A percentile compares a stretch with the other conserved stretches of the same genome.
Evolutionary conservation across 495 filamentous ascomycete genomes (phyloP).

Genomic region (Neurospora sp.): DNA sequence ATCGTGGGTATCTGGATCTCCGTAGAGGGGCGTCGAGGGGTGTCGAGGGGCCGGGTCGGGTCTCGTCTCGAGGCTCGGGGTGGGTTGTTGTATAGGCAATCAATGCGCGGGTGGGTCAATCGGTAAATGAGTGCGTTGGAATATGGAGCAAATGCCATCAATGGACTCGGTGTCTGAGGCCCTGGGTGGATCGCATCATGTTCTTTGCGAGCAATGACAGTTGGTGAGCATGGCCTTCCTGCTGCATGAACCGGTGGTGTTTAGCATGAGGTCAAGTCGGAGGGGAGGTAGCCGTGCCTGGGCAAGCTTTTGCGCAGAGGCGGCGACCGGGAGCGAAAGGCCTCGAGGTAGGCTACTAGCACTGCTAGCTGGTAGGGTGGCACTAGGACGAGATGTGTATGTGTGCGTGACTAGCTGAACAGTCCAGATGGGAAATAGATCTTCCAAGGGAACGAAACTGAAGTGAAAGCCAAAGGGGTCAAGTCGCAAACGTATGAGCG

Average conservation of each 20-base stretch:
- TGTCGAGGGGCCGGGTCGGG: conserved; percentile 2
- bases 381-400: background rate
- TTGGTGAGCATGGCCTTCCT: conserved; percentile 7
- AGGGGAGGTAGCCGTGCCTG: background rate
- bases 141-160: conserved; percentile 17
- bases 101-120: conserved; percentile 17
- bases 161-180: conserved; percentile 29
- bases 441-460: background rate
- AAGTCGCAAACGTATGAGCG: background rate
- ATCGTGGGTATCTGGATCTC: background rate
- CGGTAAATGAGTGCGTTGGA: conserved; percentile 12
- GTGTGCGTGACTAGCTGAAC: background rate
- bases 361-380: background rate
- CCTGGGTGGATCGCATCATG: conserved; percentile 32
- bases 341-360: background rate
- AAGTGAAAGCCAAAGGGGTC: background rate
- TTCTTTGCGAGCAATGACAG: conserved; percentile 11
- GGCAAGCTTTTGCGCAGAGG: background rate
- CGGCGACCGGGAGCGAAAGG: background rate
- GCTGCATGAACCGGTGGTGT: conserved; percentile 22
- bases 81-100: conserved; percentile 6
- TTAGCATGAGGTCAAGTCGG: conserved; percentile 22
- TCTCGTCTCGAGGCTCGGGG: background rate
- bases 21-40: background rate
- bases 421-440: background rate